Percentiles rank a stretch among this genome's conserved stretches.
Evolutionary conservation across 1,284 basidiomycete species (phyloP).

Genomic region (Fistulinella staudtii): DNA sequence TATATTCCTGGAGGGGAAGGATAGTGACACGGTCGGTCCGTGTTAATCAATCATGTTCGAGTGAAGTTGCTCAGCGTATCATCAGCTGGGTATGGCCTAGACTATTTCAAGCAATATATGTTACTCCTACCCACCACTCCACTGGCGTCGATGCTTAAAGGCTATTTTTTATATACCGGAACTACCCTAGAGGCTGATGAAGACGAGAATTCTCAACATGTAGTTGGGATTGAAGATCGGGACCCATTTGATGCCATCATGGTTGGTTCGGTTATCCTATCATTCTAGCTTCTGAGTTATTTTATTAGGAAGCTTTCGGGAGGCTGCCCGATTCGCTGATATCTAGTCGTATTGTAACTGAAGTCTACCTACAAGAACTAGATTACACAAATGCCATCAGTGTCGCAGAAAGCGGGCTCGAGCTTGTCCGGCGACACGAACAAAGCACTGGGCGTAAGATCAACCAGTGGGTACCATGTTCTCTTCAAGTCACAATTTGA

Average conservation of each 20-base stretch:
- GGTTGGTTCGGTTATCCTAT: constrained; percentile 35
- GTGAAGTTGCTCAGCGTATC: neutral
- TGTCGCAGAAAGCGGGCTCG: constrained; percentile 67
- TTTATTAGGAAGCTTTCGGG: constrained; percentile 55
- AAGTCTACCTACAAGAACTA: constrained; percentile 68
- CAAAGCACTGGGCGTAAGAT: constrained; percentile 57
- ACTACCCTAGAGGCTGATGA: constrained; percentile 46
- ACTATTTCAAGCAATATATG: constrained; percentile 62
- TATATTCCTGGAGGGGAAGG: constrained; percentile 72
- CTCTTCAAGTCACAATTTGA: neutral
- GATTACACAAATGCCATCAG: constrained; percentile 79
- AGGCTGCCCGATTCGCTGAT: constrained; percentile 61
- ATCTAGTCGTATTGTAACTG: constrained; percentile 66
- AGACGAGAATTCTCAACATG: constrained; percentile 34
- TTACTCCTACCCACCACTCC: constrained; percentile 62
- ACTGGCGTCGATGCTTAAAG: constrained; percentile 58
- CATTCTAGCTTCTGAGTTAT: neutral
- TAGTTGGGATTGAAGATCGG: constrained; percentile 37
- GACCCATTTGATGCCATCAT: constrained; percentile 51
- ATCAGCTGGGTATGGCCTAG: constrained; percentile 62
- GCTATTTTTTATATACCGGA: constrained; percentile 66
- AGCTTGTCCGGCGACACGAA: constrained; percentile 56
- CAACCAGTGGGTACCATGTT: constrained; percentile 40
- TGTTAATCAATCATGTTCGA: constrained; percentile 6
- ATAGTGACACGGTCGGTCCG: constrained; percentile 68